These are phyloP conservation scores for Parafenestella ontariensis DNA, from an alignment of 2,329 filamentous ascomycete species.

Conservation along the genomic window DNA sequence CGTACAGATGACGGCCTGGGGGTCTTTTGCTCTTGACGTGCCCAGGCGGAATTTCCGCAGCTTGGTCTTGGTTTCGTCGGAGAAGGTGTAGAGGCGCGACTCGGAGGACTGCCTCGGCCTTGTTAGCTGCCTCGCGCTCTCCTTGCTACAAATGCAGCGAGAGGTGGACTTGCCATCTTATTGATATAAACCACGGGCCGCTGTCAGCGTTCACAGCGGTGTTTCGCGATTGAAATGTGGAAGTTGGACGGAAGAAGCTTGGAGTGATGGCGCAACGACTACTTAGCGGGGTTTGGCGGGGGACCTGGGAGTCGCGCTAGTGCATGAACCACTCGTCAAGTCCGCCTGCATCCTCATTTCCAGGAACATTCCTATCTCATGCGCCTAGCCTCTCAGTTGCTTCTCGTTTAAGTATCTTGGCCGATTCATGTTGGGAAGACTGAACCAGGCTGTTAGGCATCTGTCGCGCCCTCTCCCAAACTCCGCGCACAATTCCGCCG, in stretches of 20 bases:
- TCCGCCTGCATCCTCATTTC: neutral
- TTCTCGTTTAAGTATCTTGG: neutral
- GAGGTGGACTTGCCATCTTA: conserved; percentile 28
- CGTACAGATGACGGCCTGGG: conserved; percentile 95
- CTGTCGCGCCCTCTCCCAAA: conserved; percentile 68
- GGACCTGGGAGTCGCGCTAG: conserved; percentile 23
- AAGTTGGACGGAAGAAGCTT: conserved; percentile 26
- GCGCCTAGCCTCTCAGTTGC: conserved; percentile 28
- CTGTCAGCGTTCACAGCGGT: conserved; percentile 6
- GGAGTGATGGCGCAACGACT: conserved; percentile 10
- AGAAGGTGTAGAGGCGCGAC: conserved; percentile 90
- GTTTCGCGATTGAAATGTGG: conserved; percentile 13
- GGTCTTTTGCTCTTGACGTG: conserved; percentile 83
- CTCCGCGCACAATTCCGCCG: conserved; percentile 59
- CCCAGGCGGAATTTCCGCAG: conserved; percentile 93
- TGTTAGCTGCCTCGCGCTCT: conserved; percentile 5
- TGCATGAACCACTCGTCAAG: conserved; percentile 1
- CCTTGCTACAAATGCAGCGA: neutral
- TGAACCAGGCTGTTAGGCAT: conserved; percentile 77
- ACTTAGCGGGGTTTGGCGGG: conserved; percentile 18
- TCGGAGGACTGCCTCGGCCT: conserved; percentile 68
- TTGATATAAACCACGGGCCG: neutral
- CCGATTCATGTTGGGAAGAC: conserved; percentile 74
- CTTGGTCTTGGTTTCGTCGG: conserved; percentile 84
- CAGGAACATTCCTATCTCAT: conserved; percentile 12